Percentiles rank a stretch among this genome's conserved stretches.
Conservation (phyloP, 768 basidiomycete genomes). For the Serpula lacrymans region DNA sequence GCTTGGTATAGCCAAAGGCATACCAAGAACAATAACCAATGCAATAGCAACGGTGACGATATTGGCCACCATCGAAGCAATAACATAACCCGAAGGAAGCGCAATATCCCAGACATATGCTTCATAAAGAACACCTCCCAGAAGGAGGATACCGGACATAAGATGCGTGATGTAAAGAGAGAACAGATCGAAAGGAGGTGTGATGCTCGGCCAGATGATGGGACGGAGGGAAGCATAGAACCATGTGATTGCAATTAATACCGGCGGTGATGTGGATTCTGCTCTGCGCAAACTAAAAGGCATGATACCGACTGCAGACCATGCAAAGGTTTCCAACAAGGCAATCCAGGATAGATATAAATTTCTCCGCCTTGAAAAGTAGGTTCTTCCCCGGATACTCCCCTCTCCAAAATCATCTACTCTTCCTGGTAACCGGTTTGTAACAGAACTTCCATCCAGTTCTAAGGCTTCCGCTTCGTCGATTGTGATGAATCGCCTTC, state of each 20-base stretch:
- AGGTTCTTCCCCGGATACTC: no score
- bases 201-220: slow-evolving; percentile 11
- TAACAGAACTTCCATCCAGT: no score
- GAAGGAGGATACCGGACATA: slow-evolving; percentile 7
- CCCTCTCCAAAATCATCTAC: no score
- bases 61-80: slow-evolving; percentile 2
- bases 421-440: no score
- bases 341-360: slow-evolving; percentile 8
- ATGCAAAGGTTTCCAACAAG: slow-evolving; percentile 14
- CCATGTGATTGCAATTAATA: slow-evolving; percentile 21
- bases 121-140: slow-evolving; percentile 13
- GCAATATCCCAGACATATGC: no score
- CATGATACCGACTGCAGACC: slow-evolving; percentile 14
- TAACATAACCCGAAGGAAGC: neutral
- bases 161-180: slow-evolving; percentile 15
- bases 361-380: no score
- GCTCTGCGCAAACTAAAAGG: slow-evolving; percentile 6
- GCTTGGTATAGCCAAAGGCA: slow-evolving; percentile 62
- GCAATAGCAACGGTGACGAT: slow-evolving; percentile 1
- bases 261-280: no score
- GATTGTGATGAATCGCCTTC: neutral
- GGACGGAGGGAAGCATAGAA: slow-evolving; percentile 14
- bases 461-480: slow-evolving; percentile 7
- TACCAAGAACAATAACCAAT: slow-evolving; percentile 21
- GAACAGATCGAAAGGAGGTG: slow-evolving; percentile 18